Conservation (phyloP, 306 rosid species). For the Pachyrhizus erosus region DNA sequence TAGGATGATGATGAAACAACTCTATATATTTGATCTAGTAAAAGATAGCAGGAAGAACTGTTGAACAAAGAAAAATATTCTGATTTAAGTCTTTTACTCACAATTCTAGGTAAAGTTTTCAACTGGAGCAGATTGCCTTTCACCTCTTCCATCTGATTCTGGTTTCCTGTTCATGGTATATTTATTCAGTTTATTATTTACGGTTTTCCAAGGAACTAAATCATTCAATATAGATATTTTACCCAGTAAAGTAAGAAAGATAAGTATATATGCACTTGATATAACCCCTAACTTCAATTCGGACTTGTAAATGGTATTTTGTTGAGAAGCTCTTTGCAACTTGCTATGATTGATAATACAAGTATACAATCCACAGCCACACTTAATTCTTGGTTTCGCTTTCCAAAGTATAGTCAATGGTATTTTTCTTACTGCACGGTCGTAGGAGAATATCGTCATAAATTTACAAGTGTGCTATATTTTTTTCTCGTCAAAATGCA, state of each 20-base stretch:
- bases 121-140: too few relatives aligned
- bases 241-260: too few relatives aligned
- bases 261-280: too few relatives aligned
- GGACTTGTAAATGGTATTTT: neutral
- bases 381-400: constrained; percentile 6
- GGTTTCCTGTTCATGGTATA: neutral
- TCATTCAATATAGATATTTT: too few relatives aligned
- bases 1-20: too few relatives aligned
- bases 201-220: neutral
- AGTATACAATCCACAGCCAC: neutral
- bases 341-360: neutral
- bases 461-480: neutral
- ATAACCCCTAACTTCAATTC: too few relatives aligned
- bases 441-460: neutral
- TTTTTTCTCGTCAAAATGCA: neutral
- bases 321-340: neutral
- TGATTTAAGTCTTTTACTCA: too few relatives aligned
- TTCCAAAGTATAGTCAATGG: neutral
- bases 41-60: too few relatives aligned
- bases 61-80: too few relatives aligned
- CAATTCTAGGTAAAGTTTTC: too few relatives aligned
- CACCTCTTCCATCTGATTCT: neutral
- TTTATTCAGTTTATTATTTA: neutral
- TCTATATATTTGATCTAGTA: too few relatives aligned
- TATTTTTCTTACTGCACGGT: neutral